These are phyloP conservation scores for Ceratopteris richardii DNA, from an alignment of 75 land plant genomes.

Conservation along the genomic window DNA sequence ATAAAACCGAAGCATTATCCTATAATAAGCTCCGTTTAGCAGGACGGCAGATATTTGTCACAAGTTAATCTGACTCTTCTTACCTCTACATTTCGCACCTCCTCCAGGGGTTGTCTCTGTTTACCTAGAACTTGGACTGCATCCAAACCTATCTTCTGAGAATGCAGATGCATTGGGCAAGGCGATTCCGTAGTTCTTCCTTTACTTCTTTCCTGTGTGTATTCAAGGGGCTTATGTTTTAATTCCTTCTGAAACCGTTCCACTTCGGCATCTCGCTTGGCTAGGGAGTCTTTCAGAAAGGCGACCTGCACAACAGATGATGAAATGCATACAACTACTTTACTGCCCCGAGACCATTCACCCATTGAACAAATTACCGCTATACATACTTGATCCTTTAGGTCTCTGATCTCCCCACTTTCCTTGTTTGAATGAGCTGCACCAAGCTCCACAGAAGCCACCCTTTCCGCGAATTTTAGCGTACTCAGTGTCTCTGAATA, in stretches of 20 bases:
- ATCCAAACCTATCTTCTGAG: too few species aligned
- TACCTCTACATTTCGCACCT: too few species aligned
- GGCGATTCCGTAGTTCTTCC: not conserved
- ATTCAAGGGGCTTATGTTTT: not conserved
- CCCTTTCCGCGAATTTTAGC: slow-evolving; percentile 18
- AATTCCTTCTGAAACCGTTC: slow-evolving; percentile 22
- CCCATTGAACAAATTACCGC: too few species aligned
- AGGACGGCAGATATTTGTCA: too few species aligned
- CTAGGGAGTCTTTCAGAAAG: slow-evolving; percentile 32
- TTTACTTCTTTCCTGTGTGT: not conserved
- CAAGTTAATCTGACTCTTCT: too few species aligned
- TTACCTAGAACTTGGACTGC: too few species aligned
- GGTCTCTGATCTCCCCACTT: slow-evolving; percentile 8
- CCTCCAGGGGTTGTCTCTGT: too few species aligned
- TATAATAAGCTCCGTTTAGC: too few species aligned
- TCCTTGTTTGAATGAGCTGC: slow-evolving; percentile 15
- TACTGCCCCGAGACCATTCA: too few species aligned
- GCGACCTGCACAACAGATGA: slow-evolving; percentile 30
- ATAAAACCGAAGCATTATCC: too few species aligned
- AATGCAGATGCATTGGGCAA: not conserved
- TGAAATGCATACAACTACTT: slow-evolving; percentile 3
- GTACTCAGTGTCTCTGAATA: slow-evolving; percentile 18
- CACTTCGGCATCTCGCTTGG: slow-evolving; percentile 41
- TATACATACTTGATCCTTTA: slow-evolving; percentile 14
- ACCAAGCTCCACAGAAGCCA: slow-evolving; percentile 19